Evolutionary conservation across 2,329 filamentous ascomycete genomes (phyloP), one percentile per base, ranked within the genome.

Genomic region (Sarocladiaceae sp.): DNA sequence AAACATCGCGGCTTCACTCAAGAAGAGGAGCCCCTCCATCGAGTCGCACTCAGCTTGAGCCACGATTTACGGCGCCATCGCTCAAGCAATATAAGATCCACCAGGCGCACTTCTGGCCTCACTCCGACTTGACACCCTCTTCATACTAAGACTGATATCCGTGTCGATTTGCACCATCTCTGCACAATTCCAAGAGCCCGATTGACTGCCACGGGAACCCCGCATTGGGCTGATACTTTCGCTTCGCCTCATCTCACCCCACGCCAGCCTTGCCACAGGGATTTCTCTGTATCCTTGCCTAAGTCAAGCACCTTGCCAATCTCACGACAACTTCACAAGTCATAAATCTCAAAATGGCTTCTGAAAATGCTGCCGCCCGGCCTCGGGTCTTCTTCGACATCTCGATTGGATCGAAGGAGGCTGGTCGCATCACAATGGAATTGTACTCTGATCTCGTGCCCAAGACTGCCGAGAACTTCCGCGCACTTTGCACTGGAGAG

Each of bases 401-500:
- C 67, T 77, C 84, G 56, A 87, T 97, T 65, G 91, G 88, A 65
- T 80, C 82, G 54, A 80, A 83, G 62, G 74, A 82, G 39, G 80
- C 83, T 55, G 92, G 91, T 55, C 87, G 93, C 58, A 78, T 99
- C 67, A 84, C 81, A 57, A 93, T 99, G 71, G 90, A 96, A 76
- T 83, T 99, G 55, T 86, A 83, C 73, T 69, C 75, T 58, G 75
- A 82, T 59, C 78, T 95, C 55, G 92, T 96, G 18, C 93, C 93
- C 65, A 96, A 95, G 77, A 97, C 93, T 4, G 90, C 88, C 58
- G 92, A 97, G 64, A 97, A 97, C 80, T 97, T 97, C 79, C 90
- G 92, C 64, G 84, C 86, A 52, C 84, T 97, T 56, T 97, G 91
- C 77, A 96, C 93, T 0, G 93, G 93, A 60, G 93, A 97, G 77